Percentiles rank a stretch among this genome's conserved stretches.
These are phyloP conservation scores for Moricandia arvensis DNA, from an alignment of 345 rosid species.

Conservation along the genomic window DNA sequence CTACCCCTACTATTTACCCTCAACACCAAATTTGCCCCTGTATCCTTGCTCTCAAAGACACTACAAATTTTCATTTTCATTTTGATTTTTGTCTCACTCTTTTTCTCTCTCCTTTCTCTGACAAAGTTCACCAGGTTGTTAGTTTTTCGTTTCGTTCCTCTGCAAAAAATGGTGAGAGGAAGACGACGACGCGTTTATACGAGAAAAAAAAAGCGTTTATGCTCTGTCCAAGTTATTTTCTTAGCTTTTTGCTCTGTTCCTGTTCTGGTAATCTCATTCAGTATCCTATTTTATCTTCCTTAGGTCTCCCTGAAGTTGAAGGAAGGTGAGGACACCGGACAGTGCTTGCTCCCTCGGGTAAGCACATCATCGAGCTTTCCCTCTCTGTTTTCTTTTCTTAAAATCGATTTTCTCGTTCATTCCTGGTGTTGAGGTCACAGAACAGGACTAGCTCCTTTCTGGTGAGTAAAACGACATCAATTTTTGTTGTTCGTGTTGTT, in stretches of 20 bases:
- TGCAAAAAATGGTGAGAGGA: constrained; percentile 53
- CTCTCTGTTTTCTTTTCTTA: no score
- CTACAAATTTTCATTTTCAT: background rate
- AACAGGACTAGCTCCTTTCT: constrained; percentile 93
- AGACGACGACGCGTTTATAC: constrained; percentile 1
- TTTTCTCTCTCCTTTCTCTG: background rate
- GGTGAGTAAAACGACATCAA: constrained; percentile 51
- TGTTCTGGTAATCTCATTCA: background rate
- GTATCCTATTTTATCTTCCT: background rate
- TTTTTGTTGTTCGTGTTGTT: no score
- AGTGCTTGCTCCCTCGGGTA: no score
- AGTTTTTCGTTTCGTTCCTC: constrained; percentile 13
- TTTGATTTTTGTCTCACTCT: background rate
- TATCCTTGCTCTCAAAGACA: no score
- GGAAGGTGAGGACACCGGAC: constrained; percentile 51
- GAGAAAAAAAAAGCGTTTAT: no score
- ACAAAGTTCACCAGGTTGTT: background rate
- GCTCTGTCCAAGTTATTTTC: no score
- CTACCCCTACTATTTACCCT: constrained; percentile 4
- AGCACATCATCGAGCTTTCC: no score
- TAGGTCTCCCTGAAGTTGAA: constrained; percentile 90
- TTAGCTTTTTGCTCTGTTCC: background rate
- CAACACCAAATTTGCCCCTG: no score
- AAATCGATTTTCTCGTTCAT: no score
- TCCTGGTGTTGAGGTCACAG: constrained; percentile 80